Percentiles rank a stretch among this genome's conserved stretches.
Conservation (phyloP, 2,329 filamentous ascomycete species). For the Dactylellina drechsleri region DNA sequence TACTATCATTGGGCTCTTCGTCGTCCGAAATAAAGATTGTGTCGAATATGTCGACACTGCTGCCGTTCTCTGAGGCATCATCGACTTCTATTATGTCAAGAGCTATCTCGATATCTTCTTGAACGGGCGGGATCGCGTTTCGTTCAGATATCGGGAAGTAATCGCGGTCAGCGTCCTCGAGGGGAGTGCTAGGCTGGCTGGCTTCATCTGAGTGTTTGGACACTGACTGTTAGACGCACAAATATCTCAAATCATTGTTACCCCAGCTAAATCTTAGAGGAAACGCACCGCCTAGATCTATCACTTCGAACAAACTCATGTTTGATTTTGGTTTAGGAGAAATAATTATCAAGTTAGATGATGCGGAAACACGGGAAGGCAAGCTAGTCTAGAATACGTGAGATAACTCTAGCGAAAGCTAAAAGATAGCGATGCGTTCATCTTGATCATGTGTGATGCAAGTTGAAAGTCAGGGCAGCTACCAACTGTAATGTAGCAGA, state of each 20-base stretch:
- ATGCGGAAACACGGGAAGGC: no score
- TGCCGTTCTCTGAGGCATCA: slow-evolving; percentile 1
- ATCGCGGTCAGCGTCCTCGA: no score
- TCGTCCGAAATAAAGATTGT: slow-evolving; percentile 43
- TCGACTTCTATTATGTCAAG: neutral
- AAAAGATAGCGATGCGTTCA: no score
- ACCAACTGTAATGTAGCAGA: no score
- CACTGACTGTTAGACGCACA: neutral
- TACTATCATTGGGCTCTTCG: slow-evolving; percentile 15
- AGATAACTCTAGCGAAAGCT: no score
- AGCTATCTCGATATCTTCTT: neutral
- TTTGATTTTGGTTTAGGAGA: neutral
- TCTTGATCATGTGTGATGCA: no score
- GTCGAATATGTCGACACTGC: slow-evolving; percentile 18
- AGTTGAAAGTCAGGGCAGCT: no score
- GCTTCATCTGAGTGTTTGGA: neutral
- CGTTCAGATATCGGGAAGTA: no score
- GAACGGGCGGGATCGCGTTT: neutral
- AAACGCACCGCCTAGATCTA: slow-evolving; percentile 42
- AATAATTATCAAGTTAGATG: no score
- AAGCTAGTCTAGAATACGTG: no score
- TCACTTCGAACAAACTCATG: slow-evolving; percentile 45
- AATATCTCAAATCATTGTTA: neutral
- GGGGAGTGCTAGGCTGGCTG: neutral
- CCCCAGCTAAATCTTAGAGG: no score